Base-by-base conservation (phyloP, 2,329 filamentous ascomycete species). In the Fusarium tricinctum region DNA sequence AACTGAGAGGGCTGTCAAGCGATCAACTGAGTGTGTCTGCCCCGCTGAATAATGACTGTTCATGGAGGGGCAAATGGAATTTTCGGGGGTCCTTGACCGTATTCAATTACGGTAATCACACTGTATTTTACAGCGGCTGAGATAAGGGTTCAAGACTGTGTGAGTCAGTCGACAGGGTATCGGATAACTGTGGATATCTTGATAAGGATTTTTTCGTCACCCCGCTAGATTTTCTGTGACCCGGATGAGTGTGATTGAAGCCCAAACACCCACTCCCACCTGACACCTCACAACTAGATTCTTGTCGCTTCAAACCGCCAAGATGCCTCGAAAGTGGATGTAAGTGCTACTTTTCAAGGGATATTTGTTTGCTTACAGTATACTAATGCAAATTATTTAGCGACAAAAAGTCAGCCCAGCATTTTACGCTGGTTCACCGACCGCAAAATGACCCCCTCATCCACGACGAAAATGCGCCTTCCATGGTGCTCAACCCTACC, bases 361-460 rank as follows among this genome's bases (percentile, higher is more conserved):
- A 15, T 14, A 9, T 9, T 5, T 14, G 28, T 5, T 26, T 20
- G 26, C 10, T 8, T 32, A 14, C 12, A 30, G 12, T 22, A 10
- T 43, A n/a, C 63, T 76, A 35, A 73, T 58, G 12, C 10, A 14
- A 32, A 39, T 28, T 15, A 28, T 45, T 12, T 64, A 88, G 84
- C 73, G 81, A 97, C 84, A 97, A 97, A 84, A 97, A 97, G 81
- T 91, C 88, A 63, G 94, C 96, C 73, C 92, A 92, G 78, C 96
- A 94, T 81, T 98, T 97, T 81, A 91, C 92, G 73, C 92, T 99
- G 78, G 93, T 98, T 74, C 93, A 97, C 82, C 93, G 96, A 76
- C 93, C 95, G 33, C 97, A 99, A 82, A 93, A 97, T 88, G 96
- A 99, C 80, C 96, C 97, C 46, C 89, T 95, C 74, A 97, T 99